Base-by-base conservation (phyloP, 768 basidiomycete genomes). In the Dendrothele bispora region DNA sequence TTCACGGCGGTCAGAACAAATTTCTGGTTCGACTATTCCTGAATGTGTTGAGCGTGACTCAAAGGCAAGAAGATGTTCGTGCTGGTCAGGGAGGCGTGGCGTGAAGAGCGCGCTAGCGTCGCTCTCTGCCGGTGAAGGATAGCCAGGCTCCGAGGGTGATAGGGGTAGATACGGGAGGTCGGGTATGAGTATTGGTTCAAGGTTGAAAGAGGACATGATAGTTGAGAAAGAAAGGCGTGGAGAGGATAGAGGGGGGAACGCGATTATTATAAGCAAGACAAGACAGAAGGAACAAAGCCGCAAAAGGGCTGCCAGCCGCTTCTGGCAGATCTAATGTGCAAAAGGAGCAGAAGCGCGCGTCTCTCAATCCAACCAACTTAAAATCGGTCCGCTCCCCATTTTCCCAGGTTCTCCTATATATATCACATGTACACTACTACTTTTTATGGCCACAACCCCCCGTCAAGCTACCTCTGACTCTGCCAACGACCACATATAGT, bases 401-500 rank as follows among this genome's bases (percentile, higher is more conserved):
- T n/a, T n/a, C n/a, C n/a, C n/a, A n/a, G n/a, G n/a, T n/a, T n/a
- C n/a, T n/a, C n/a, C n/a, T n/a, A n/a, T n/a, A n/a, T n/a, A n/a
- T n/a, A n/a, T 32, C n/a, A 17, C 30, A 32, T 32, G 10, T 10
- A 32, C 30, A 32, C 30, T 32, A 32, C n/a, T 32, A 10, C 30
- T 17, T 32, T 32, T 32, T 32, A 32, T 32, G 30, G 30, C n/a
- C 10, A 32, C 11, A 10, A 32, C 30, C 11, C n/a, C 30, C 30
- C 10, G 11, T 32, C 30, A 32, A 32, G 12, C 11, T 10, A 8
- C 26, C 12, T 49, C 34, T 11, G 48, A 64, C 49, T 82, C 79
- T 7, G 82, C 79, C 46, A 91, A 70, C 2, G 86, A 79, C 91
- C 91, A 94, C 88, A 91, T 92, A 66, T 89, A 91, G 65, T 86